A percentile compares a stretch with the other conserved stretches of the same genome.
Conservation (phyloP, 148 eudicot genomes). For the Cornus kousa region DNA sequence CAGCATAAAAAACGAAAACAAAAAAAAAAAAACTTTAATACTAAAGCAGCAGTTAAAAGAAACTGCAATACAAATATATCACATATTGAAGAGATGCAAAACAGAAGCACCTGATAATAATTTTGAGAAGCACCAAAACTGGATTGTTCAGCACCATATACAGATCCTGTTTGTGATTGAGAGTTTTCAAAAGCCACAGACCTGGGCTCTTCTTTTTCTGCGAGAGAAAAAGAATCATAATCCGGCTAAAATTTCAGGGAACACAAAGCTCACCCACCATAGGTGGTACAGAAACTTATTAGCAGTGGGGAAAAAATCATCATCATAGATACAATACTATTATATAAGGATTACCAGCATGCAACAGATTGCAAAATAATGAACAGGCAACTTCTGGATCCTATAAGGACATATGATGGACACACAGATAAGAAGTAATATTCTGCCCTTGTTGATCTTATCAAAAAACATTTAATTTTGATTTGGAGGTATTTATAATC, state of each 20-base stretch:
- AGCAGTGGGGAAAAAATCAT: no score
- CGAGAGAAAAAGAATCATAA: background rate
- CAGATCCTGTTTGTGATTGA: constrained; percentile 32
- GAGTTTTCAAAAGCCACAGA: constrained; percentile 38
- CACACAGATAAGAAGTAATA: no score
- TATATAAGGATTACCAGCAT: no score
- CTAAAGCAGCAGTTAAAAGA: constrained; percentile 8
- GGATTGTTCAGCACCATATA: constrained; percentile 46
- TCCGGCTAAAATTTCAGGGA: background rate
- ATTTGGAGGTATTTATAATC: no score
- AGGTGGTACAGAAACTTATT: no score
- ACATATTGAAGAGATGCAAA: background rate
- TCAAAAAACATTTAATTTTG: no score
- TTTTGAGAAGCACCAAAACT: constrained; percentile 43
- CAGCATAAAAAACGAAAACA: background rate
- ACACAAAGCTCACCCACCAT: no score
- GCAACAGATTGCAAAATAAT: no score
- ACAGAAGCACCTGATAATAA: constrained; percentile 53
- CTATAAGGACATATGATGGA: no score
- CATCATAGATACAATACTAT: no score
- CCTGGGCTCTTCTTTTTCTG: constrained; percentile 48
- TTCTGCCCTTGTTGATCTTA: no score
- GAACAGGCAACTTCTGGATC: no score
- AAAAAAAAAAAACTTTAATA: background rate
- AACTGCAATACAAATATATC: background rate